Conservation (phyloP, 371 early-diverging fungal genomes). For the Smittium mucronatum region DNA sequence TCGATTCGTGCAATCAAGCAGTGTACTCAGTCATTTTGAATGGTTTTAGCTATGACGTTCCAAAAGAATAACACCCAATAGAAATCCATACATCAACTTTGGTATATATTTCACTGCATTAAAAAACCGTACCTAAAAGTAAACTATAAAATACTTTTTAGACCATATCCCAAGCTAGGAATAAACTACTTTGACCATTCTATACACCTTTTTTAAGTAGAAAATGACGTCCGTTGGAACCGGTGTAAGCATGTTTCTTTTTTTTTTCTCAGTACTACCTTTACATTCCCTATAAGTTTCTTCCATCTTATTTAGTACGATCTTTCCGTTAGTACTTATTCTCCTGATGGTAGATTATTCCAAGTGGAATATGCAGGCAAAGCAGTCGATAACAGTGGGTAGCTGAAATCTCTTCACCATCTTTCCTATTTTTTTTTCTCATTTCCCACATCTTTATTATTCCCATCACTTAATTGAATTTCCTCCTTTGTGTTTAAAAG, state of each 20-base stretch:
- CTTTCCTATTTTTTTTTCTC: slow-evolving; percentile 1
- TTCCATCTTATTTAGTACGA: slow-evolving; percentile 93
- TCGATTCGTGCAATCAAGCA: too few species aligned
- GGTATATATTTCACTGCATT: too few species aligned
- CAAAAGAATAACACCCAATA: not conserved
- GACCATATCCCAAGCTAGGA: too few species aligned
- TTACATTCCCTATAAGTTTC: slow-evolving; percentile 95
- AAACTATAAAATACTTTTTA: too few species aligned
- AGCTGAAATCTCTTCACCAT: slow-evolving; percentile 14
- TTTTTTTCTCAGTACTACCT: slow-evolving; percentile 91
- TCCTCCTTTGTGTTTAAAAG: slow-evolving; percentile 30
- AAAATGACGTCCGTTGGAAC: slow-evolving; percentile 42
- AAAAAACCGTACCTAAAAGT: too few species aligned
- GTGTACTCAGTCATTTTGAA: not conserved
- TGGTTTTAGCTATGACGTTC: not conserved
- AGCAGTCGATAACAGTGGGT: slow-evolving; percentile 97
- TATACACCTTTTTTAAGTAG: too few species aligned
- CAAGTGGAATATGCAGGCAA: slow-evolving; percentile 97
- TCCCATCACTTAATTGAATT: not conserved
- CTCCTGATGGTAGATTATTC: slow-evolving; percentile 96
- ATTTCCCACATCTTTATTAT: not conserved
- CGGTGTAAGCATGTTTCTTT: slow-evolving; percentile 54
- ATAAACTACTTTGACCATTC: too few species aligned
- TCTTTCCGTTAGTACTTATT: slow-evolving; percentile 91
- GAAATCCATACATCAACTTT: too few species aligned